Conservation (phyloP, 2,329 filamentous ascomycete genomes). For the Colletotrichum tanaceti region DNA sequence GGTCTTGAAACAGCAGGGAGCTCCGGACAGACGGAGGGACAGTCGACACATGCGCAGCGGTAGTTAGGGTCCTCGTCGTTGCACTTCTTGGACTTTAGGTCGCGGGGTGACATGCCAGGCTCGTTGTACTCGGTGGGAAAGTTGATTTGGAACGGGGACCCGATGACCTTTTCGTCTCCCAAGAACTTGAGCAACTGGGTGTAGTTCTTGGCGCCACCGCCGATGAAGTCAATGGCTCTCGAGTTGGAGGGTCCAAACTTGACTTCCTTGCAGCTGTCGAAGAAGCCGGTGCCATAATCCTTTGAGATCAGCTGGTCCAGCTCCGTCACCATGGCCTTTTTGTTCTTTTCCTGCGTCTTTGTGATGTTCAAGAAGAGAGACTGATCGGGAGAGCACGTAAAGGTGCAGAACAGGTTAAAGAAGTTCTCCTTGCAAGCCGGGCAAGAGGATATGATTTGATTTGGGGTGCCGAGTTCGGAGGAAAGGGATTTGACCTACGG, state of each 20-base stretch:
- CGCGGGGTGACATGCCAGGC: constrained; percentile 75
- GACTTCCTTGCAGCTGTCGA: constrained; percentile 97
- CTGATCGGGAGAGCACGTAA: constrained; percentile 97
- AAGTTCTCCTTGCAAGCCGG: constrained; percentile 99
- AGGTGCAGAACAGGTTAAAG: constrained; percentile 97
- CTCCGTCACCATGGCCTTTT: constrained; percentile 76
- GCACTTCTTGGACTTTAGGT: constrained; percentile 84
- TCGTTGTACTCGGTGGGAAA: constrained; percentile 76
- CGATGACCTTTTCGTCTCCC: constrained; percentile 88
- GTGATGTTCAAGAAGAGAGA: constrained; percentile 96
- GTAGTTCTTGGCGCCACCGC: constrained; percentile 93
- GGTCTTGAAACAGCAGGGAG: constrained; percentile 79
- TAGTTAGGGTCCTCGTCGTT: constrained; percentile 89
- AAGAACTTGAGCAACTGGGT: constrained; percentile 89
- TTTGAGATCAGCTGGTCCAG: constrained; percentile 89
- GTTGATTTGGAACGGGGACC: constrained; percentile 98
- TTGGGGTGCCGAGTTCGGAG: constrained; percentile 86
- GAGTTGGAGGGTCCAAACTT: constrained; percentile 96
- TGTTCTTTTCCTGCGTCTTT: constrained; percentile 70
- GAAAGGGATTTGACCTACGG: constrained; percentile 79
- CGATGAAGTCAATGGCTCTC: constrained; percentile 95
- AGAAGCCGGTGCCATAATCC: constrained; percentile 88
- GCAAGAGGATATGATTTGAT: constrained; percentile 90
- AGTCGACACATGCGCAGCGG: constrained; percentile 94
- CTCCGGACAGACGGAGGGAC: constrained; percentile 84